These are phyloP conservation scores for Fusarium albidum DNA, from an alignment of 2,329 filamentous ascomycete species.

Conservation along the genomic window DNA sequence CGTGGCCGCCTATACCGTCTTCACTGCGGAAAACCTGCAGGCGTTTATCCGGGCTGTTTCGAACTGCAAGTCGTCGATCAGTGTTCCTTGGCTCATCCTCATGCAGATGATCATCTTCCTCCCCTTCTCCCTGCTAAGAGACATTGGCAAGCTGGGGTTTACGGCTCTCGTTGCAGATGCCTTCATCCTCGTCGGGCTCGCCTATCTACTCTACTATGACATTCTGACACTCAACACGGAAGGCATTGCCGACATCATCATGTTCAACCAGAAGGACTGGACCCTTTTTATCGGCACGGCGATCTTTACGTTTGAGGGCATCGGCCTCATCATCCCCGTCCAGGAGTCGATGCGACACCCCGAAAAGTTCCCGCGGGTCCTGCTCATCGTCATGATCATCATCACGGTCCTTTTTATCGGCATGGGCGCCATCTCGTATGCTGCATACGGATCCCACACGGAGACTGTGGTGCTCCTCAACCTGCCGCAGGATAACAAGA, in stretches of 20 bases:
- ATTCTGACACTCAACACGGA: slow-evolving; percentile 80
- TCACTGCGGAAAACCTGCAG: slow-evolving; percentile 93
- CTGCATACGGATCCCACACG: slow-evolving; percentile 92
- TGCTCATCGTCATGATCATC: slow-evolving; percentile 91
- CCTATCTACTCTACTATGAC: slow-evolving; percentile 97
- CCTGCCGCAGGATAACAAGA: slow-evolving; percentile 91
- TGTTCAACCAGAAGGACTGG: slow-evolving; percentile 93
- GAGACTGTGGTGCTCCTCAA: slow-evolving; percentile 97
- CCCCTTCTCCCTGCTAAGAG: slow-evolving; percentile 90
- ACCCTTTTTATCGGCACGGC: slow-evolving; percentile 98
- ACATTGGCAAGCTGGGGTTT: slow-evolving; percentile 97
- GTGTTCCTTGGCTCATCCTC: slow-evolving; percentile 88
- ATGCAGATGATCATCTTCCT: slow-evolving; percentile 97
- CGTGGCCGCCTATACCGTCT: slow-evolving; percentile 94
- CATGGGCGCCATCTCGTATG: slow-evolving; percentile 94
- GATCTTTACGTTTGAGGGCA: slow-evolving; percentile 98
- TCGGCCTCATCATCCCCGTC: slow-evolving; percentile 96
- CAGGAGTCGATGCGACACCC: slow-evolving; percentile 97
- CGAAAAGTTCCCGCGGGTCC: slow-evolving; percentile 86
- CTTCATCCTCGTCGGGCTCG: slow-evolving; percentile 90
- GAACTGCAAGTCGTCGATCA: slow-evolving; percentile 83
- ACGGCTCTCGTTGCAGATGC: slow-evolving; percentile 92
- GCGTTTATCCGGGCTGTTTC: slow-evolving; percentile 94
- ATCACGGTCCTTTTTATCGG: slow-evolving; percentile 91
- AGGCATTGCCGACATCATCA: slow-evolving; percentile 83